Base-by-base conservation (phyloP, 805 yeast genomes). In the Candida vaughaniae region DNA sequence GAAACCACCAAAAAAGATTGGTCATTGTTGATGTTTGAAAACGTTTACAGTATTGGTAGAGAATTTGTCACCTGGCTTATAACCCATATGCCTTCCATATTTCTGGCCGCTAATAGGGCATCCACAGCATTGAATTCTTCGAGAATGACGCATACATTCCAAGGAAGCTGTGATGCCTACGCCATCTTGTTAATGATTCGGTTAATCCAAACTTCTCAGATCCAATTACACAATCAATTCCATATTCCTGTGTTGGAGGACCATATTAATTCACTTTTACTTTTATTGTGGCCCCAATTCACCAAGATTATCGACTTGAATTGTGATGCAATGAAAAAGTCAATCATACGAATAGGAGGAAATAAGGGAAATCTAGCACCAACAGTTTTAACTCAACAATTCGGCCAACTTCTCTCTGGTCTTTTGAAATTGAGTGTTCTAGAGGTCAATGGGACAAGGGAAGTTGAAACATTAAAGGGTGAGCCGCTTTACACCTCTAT, bases 261-360 rank as follows among this genome's bases (percentile, higher is more conserved):
- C 41, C 85, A 83, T 55, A 69, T 83, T 45, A 80, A 84, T 48
- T 66, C 77, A 11, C 78, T 84, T 44, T 59, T 81, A 43, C 75
- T 87, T 35, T 57, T 74, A 3, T 62, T 91, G 30, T 93, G 98
- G 98, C 96, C 97, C 0, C 78, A 75, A 41, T 85, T 90, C 52
- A 90, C 89, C 51, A 71, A 69, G 31, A 66, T 87, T 22, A 73
- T 90, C 28, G 96, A 89, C 55, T 62, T 76, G 22, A 86, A 91
- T 49, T 82, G 95, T 49, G 84, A 80, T 15, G 76, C 80, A 33
- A 63, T 88, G 56, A 80, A 83, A 43, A 75, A 69, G 35, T 32
- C 55, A 3, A 31, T 38, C 9, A 33, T 39, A 6, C 31, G 43
- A 28, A 26, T 39, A 16, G 26, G 33, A 11, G 31, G 31, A 15